Percentiles rank a stretch among this genome's conserved stretches.
Conservation (phyloP, 176 grass and related monocot species). For the Juncus inflexus region DNA sequence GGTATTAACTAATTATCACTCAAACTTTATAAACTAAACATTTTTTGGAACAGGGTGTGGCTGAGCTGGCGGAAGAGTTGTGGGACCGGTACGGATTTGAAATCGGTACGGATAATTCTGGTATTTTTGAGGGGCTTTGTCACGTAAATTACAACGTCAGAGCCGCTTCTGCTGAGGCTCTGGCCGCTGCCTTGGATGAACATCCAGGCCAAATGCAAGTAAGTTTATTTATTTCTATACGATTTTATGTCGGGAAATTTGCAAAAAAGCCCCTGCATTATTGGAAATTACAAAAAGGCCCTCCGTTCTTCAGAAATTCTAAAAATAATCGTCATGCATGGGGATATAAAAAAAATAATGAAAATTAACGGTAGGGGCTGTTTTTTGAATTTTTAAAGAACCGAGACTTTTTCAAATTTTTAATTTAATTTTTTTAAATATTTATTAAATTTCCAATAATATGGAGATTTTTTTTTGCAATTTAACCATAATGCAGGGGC, state of each 20-base stretch:
- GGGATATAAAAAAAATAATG: background rate
- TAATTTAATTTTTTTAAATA: background rate
- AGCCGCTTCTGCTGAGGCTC: constrained; percentile 80
- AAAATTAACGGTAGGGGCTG: background rate
- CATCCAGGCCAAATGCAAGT: constrained; percentile 78
- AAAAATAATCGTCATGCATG: background rate
- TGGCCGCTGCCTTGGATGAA: constrained; percentile 94
- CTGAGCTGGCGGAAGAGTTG: constrained; percentile 89
- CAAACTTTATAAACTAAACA: background rate
- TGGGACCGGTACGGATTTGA: constrained; percentile 93
- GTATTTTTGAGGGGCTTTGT: constrained; percentile 71
- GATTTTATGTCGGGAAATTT: no score
- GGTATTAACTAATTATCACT: background rate
- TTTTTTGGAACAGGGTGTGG: constrained; percentile 49
- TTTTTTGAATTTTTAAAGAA: background rate
- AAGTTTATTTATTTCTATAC: constrained; percentile 22
- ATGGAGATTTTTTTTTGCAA: background rate
- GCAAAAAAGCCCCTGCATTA: no score
- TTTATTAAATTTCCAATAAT: no score
- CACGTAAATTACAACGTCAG: constrained; percentile 90
- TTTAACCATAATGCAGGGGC: background rate
- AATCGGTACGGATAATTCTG: constrained; percentile 73
- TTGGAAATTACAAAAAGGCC: no score
- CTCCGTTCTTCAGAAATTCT: background rate
- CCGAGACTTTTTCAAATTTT: background rate